Percentiles rank a stretch among this genome's conserved stretches.
phyloP scores from a whole-genome alignment of 2,329 filamentous ascomycete genomes.

The Trichoderma pleuroti region DNA sequence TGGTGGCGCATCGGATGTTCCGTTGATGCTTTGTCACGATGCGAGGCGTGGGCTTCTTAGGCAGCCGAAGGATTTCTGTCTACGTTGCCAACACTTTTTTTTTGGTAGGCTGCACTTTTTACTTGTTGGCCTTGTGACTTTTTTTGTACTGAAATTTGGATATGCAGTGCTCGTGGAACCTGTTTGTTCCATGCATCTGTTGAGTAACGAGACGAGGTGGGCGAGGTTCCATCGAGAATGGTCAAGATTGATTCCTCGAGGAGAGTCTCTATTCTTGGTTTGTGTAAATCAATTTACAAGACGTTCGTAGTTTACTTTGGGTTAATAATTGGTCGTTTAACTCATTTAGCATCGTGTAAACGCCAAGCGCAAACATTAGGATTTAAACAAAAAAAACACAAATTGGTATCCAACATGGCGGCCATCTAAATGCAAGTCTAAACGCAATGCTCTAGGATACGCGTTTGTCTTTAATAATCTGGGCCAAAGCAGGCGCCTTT shows the following conservation, averaged over 20 bases:
- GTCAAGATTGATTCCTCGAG: neutral
- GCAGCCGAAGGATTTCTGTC: neutral
- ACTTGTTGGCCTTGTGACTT: neutral
- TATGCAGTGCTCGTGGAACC: neutral
- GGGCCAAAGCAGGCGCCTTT: neutral
- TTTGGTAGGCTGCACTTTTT: neutral
- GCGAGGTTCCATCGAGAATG: neutral
- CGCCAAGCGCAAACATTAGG: neutral
- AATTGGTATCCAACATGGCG: neutral
- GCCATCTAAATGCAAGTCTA: neutral
- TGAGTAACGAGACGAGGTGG: neutral
- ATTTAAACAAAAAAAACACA: neutral
- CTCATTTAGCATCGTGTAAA: neutral
- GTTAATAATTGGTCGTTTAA: neutral
- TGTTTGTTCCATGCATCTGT: neutral
- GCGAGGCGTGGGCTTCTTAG: neutral
- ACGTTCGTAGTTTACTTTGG: neutral
- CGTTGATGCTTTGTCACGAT: neutral
- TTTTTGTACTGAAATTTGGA: neutral
- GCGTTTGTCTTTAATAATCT: neutral
- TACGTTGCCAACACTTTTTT: neutral
- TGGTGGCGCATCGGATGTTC: neutral
- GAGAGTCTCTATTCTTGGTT: neutral
- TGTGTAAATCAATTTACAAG: neutral
- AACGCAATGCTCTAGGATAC: neutral